Evolutionary conservation across 2,329 filamentous ascomycete genomes (phyloP).

Genomic region (Beauveria asiatica): DNA sequence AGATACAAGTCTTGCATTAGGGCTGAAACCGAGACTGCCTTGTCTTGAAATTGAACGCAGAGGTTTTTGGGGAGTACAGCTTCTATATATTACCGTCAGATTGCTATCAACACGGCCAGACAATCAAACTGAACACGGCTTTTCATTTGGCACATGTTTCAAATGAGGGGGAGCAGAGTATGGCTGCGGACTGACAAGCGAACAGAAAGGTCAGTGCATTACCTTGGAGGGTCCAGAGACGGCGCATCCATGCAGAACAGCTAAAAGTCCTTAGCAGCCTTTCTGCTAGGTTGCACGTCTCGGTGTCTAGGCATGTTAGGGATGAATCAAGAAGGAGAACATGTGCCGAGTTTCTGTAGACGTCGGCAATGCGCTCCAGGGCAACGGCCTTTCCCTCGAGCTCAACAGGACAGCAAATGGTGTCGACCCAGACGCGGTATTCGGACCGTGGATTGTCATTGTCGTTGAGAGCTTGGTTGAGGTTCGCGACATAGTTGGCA

Average conservation of each 20-base stretch:
- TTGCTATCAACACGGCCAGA: too few species aligned
- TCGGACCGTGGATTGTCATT: not conserved
- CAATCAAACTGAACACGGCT: too few species aligned
- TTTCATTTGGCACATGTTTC: too few species aligned
- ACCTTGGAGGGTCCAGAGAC: constrained; percentile 32
- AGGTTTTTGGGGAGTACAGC: constrained; percentile 23
- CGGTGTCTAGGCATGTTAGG: constrained; percentile 17
- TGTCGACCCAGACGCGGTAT: constrained; percentile 26
- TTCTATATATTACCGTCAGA: constrained; percentile 16
- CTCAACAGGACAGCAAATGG: constrained; percentile 24
- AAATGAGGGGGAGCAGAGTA: not conserved
- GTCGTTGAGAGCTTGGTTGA: constrained; percentile 10
- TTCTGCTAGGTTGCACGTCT: constrained; percentile 16
- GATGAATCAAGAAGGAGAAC: constrained; percentile 27
- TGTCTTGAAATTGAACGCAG: constrained; percentile 26
- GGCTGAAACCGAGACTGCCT: constrained; percentile 14
- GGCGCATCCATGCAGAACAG: constrained; percentile 28
- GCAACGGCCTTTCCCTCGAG: constrained; percentile 19
- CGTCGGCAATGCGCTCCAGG: constrained; percentile 24
- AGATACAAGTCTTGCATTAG: constrained; percentile 13
- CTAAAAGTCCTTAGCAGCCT: constrained; percentile 23
- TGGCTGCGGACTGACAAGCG: not conserved
- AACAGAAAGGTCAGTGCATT: not conserved
- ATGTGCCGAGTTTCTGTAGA: constrained; percentile 24
- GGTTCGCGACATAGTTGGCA: constrained; percentile 16